These are phyloP conservation scores for Flaveria trinervia DNA, from an alignment of 129 eudicot genomes.

Conservation along the genomic window DNA sequence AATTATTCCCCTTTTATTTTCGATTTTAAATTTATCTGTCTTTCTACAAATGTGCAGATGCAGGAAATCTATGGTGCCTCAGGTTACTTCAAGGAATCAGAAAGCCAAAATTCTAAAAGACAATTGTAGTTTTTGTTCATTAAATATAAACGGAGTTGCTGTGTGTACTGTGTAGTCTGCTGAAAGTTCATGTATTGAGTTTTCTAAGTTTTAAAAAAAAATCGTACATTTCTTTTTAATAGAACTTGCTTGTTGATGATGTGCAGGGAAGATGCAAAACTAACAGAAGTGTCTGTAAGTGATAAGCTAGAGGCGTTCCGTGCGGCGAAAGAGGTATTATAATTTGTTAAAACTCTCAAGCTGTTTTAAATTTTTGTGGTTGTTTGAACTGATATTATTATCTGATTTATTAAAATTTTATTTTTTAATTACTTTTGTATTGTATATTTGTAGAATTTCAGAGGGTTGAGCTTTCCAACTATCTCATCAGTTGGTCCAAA, in stretches of 20 bases:
- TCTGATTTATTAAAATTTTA: neutral
- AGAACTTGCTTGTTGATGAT: slow-evolving; percentile 1
- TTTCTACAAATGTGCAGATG: slow-evolving; percentile 60
- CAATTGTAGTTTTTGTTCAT: slow-evolving; percentile 43
- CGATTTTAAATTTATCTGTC: neutral
- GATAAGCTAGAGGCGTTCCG: slow-evolving; percentile 92
- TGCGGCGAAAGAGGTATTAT: slow-evolving; percentile 84
- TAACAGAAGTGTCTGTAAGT: slow-evolving; percentile 87
- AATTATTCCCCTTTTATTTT: neutral
- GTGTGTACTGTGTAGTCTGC: neutral
- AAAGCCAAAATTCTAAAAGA: slow-evolving; percentile 41
- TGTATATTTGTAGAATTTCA: slow-evolving; percentile 63
- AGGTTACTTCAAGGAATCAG: slow-evolving; percentile 78
- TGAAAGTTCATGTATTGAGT: neutral
- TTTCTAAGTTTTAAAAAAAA: neutral
- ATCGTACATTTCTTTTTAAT: neutral
- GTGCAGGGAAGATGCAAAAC: slow-evolving; percentile 55
- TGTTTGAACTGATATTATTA: neutral
- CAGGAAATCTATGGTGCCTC: slow-evolving; percentile 93
- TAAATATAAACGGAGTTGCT: neutral
- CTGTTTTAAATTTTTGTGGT: neutral
- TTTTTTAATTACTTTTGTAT: neutral
- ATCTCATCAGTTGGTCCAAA: slow-evolving; percentile 96
- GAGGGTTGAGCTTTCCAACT: slow-evolving; percentile 96
- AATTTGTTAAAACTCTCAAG: neutral